These are phyloP conservation scores for Bertia moriformis DNA, from an alignment of 2,329 filamentous ascomycete species.

Conservation along the genomic window DNA sequence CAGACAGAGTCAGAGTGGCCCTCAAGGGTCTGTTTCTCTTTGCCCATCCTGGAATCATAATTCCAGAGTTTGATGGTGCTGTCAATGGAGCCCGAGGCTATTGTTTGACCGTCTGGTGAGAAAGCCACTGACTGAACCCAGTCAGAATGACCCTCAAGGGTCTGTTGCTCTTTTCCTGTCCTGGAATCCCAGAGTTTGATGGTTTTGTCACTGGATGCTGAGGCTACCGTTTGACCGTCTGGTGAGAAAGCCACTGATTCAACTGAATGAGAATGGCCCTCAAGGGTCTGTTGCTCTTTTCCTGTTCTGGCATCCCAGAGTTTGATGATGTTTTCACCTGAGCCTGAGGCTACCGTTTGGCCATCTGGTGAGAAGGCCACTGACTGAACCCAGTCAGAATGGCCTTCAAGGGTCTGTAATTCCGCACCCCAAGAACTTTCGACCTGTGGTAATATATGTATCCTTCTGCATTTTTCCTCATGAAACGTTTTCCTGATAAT, in stretches of 20 bases:
- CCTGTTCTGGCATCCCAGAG: neutral
- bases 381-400: neutral
- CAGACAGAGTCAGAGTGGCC: neutral
- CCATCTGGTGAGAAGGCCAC: neutral
- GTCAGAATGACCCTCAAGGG: neutral
- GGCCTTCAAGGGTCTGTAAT: neutral
- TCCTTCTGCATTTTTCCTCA: neutral
- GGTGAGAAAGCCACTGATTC: neutral
- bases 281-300: neutral
- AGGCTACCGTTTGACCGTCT: neutral
- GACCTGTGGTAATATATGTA: neutral
- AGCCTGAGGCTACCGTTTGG: neutral
- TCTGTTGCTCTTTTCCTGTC: neutral
- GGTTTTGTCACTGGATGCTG: neutral
- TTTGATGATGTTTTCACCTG: neutral
- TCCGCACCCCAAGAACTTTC: neutral
- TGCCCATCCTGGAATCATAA: neutral
- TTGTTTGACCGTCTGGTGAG: neutral
- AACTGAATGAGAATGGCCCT: neutral
- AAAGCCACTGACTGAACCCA: neutral
- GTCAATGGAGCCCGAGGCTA: neutral
- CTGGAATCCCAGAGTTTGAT: neutral
- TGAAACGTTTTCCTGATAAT: constrained; percentile 2
- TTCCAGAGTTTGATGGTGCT: neutral
- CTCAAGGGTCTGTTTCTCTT: neutral